Conservation (phyloP, 306 rosid species). For the Pterocarpus macrocarpus region DNA sequence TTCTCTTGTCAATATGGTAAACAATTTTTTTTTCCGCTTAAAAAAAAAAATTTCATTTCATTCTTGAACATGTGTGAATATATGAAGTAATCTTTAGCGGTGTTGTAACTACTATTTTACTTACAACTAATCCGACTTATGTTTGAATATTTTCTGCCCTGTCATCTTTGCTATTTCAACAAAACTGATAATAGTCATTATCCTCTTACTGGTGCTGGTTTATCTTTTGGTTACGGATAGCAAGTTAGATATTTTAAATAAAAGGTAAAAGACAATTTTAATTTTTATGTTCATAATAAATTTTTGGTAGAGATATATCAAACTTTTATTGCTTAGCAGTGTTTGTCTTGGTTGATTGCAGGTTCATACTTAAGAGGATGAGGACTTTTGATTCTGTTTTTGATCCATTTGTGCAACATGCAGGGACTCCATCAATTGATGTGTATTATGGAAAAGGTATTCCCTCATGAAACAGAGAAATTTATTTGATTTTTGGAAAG, state of each 20-base stretch:
- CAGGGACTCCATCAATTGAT: constrained; percentile 77
- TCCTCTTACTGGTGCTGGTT: not conserved
- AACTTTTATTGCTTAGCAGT: constrained; percentile 3
- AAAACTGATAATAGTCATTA: not conserved
- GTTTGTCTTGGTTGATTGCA: constrained; percentile 53
- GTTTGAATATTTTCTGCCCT: not conserved
- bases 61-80: no score
- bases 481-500: constrained; percentile 12
- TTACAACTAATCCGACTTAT: not conserved
- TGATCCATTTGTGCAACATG: constrained; percentile 77
- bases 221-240: not conserved
- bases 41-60: no score
- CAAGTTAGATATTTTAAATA: not conserved
- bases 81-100: not conserved
- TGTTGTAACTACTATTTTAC: not conserved
- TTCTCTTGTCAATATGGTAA: no score
- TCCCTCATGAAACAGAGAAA: not conserved
- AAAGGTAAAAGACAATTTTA: not conserved
- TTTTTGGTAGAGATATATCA: not conserved
- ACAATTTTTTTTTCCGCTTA: no score
- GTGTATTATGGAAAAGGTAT: constrained; percentile 76
- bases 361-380: constrained; percentile 58
- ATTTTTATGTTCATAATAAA: constrained; percentile 1
- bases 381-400: constrained; percentile 72
- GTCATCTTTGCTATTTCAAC: constrained; percentile 7